These are phyloP conservation scores for Kluyveromyces marxianus DNA, from an alignment of 1,139 yeast genomes.

Conservation along the genomic window DNA sequence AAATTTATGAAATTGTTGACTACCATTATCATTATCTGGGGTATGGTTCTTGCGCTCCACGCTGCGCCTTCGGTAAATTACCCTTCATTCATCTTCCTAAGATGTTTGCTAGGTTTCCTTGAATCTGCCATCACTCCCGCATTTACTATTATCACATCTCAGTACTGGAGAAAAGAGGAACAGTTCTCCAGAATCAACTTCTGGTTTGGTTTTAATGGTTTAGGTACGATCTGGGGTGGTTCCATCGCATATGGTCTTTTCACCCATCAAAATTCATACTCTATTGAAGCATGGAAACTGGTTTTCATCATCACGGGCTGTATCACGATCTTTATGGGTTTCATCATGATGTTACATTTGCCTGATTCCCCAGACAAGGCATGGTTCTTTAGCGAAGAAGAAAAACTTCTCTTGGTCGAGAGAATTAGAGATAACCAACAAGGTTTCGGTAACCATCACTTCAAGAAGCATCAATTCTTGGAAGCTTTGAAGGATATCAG, in stretches of 20 bases:
- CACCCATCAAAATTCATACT: slow-evolving; percentile 23
- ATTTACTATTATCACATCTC: slow-evolving; percentile 42
- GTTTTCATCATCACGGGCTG: slow-evolving; percentile 41
- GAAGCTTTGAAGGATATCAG: slow-evolving; percentile 38
- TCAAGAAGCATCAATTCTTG: slow-evolving; percentile 45
- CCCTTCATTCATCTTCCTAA: slow-evolving; percentile 34
- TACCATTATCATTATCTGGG: slow-evolving; percentile 41
- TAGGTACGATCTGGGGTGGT: slow-evolving; percentile 35
- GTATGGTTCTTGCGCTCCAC: slow-evolving; percentile 37
- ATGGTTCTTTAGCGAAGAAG: slow-evolving; percentile 41
- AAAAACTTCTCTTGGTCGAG: slow-evolving; percentile 42
- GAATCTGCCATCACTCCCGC: slow-evolving; percentile 39
- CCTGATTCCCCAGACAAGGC: slow-evolving; percentile 44
- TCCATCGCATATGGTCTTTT: slow-evolving; percentile 43
- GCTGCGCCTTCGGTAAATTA: slow-evolving; percentile 32
- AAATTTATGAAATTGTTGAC: slow-evolving; percentile 34
- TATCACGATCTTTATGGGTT: slow-evolving; percentile 39
- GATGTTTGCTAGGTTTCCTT: slow-evolving; percentile 39
- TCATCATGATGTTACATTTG: slow-evolving; percentile 35
- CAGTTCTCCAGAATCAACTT: slow-evolving; percentile 38
- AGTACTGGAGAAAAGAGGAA: slow-evolving; percentile 44
- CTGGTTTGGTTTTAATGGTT: slow-evolving; percentile 44
- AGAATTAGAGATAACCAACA: slow-evolving; percentile 39
- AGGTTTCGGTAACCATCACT: slow-evolving; percentile 46
- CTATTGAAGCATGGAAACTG: slow-evolving; percentile 40